phyloP scores from a whole-genome alignment of 495 filamentous ascomycete species.

The Talaromyces adpressus region DNA sequence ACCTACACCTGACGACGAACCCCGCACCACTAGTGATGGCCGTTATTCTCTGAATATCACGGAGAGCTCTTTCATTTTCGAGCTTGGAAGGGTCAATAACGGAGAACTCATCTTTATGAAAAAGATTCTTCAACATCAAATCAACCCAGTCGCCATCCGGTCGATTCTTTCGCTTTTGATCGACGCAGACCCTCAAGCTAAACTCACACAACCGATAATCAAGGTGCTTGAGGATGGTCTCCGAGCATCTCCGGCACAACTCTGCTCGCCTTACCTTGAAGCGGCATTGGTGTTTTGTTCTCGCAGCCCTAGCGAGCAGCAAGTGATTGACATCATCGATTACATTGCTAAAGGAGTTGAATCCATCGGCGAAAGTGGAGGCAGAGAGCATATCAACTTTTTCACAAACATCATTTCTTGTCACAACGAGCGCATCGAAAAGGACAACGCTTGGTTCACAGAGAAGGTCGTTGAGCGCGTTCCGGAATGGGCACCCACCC shows the following conservation, averaged over 20 bases:
- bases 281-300: constrained; percentile 45
- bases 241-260: constrained; percentile 47
- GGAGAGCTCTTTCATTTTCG: constrained; percentile 28
- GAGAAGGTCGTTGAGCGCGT: constrained; percentile 45
- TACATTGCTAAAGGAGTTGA: constrained; percentile 49
- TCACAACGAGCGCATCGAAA: constrained; percentile 31
- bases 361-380: constrained; percentile 48
- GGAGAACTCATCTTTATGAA: constrained; percentile 30
- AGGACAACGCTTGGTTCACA: constrained; percentile 29
- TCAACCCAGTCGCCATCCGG: constrained; percentile 22
- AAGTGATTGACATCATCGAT: constrained; percentile 38
- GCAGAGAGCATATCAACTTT: constrained; percentile 52
- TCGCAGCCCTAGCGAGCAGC: constrained; percentile 25
- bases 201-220: constrained; percentile 32
- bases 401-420: constrained; percentile 39
- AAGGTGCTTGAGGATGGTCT: constrained; percentile 45
- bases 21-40: constrained; percentile 21
- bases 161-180: constrained; percentile 36
- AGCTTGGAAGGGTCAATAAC: constrained; percentile 19
- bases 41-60: constrained; percentile 31
- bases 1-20: constrained; percentile 19
- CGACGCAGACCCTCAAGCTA: constrained; percentile 37
- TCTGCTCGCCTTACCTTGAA: constrained; percentile 46
- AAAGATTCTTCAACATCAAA: constrained; percentile 36
- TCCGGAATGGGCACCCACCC: constrained; percentile 57